Percentiles rank a stretch among this genome's conserved stretches.
Conservation (phyloP, 495 filamentous ascomycete species). For the Cercophora scortea region DNA sequence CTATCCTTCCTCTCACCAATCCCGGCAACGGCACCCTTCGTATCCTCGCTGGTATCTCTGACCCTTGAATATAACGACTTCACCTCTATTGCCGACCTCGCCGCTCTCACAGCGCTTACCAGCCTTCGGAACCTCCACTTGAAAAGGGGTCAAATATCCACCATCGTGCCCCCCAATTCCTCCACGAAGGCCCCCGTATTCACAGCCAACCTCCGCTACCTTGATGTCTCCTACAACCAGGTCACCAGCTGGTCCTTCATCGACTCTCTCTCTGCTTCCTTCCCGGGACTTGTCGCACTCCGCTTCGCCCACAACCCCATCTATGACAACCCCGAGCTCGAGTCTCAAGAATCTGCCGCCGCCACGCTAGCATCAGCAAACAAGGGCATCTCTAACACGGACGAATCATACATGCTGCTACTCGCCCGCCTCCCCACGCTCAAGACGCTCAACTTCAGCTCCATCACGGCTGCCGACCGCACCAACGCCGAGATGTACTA, state of each 20-base stretch:
- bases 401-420: conserved; percentile 75
- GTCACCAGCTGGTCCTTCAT: conserved; percentile 65
- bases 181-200: conserved; percentile 18
- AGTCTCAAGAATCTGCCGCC: conserved; percentile 2
- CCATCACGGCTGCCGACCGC: conserved; percentile 63
- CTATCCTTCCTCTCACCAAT: conserved; percentile 31
- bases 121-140: conserved; percentile 56
- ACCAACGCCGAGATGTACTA: conserved; percentile 90
- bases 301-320: conserved; percentile 81
- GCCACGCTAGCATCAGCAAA: conserved; percentile 21
- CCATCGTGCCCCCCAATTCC: conserved; percentile 14
- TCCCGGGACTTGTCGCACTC: conserved; percentile 65
- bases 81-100: conserved; percentile 49
- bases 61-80: conserved; percentile 73
- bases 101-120: conserved; percentile 46
- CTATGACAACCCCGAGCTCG: conserved; percentile 49
- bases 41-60: conserved; percentile 44
- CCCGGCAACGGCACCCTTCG: conserved; percentile 38
- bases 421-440: conserved; percentile 65
- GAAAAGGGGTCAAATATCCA: conserved; percentile 45
- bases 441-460: conserved; percentile 68
- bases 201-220: conserved; percentile 41
- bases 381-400: conserved; percentile 28
- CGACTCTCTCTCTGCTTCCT: conserved; percentile 52
- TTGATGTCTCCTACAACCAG: conserved; percentile 76